Evolutionary conservation across 768 basidiomycete genomes (phyloP).

Genomic region (Guyanaporus albipodus): DNA sequence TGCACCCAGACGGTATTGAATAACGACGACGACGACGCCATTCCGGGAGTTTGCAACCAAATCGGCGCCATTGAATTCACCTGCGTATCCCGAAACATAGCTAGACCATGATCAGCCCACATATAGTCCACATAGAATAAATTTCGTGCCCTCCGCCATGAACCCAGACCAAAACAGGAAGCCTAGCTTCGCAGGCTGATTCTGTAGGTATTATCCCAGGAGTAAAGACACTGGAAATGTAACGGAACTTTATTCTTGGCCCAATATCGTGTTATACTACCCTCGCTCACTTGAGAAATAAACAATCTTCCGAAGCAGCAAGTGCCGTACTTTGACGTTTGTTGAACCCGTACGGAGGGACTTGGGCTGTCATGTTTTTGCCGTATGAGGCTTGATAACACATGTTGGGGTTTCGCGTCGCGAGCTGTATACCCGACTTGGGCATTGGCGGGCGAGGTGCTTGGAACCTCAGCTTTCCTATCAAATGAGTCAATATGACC

Average conservation of each 20-base stretch:
- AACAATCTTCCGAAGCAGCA: slow-evolving; percentile 30
- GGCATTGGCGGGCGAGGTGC: slow-evolving; percentile 25
- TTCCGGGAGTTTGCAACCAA: slow-evolving; percentile 24
- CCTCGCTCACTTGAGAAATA: slow-evolving; percentile 19
- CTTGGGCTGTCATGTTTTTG: not conserved
- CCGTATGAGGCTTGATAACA: slow-evolving; percentile 23
- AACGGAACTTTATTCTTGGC: too few relatives aligned
- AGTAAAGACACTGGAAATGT: slow-evolving; percentile 6
- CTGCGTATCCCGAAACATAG: slow-evolving; percentile 21
- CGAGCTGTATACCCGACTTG: slow-evolving; percentile 22
- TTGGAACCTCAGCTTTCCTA: slow-evolving; percentile 25
- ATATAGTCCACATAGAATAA: not conserved
- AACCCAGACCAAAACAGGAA: slow-evolving; percentile 36
- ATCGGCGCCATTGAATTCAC: slow-evolving; percentile 17
- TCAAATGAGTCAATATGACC: not conserved
- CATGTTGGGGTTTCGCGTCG: slow-evolving; percentile 22
- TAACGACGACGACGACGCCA: slow-evolving; percentile 24
- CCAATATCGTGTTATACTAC: too few relatives aligned
- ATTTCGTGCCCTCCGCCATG: slow-evolving; percentile 34
- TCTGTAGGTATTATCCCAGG: slow-evolving; percentile 5
- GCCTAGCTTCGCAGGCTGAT: not conserved
- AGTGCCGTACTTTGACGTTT: slow-evolving; percentile 7
- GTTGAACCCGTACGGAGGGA: not conserved
- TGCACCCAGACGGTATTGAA: slow-evolving; percentile 35
- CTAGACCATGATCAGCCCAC: slow-evolving; percentile 8